These are phyloP conservation scores for Prunus kanzakura DNA, from an alignment of 306 rosid species.

Conservation along the genomic window DNA sequence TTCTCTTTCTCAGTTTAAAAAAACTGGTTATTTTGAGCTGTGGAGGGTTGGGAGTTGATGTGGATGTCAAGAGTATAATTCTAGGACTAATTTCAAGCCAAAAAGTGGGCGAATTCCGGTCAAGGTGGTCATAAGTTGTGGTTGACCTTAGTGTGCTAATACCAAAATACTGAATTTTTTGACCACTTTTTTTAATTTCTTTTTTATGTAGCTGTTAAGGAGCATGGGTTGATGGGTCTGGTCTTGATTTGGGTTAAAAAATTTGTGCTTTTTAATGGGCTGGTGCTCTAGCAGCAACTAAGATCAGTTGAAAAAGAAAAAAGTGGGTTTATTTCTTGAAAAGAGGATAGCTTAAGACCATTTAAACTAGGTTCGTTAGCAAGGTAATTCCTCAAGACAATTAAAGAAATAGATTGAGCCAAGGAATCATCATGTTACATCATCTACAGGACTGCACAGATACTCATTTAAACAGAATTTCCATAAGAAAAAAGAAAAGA, in stretches of 20 bases:
- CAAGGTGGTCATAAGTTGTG: too few species aligned
- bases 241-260: neutral
- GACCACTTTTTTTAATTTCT: too few species aligned
- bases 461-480: neutral
- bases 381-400: neutral
- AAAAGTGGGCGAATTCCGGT: too few species aligned
- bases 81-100: too few species aligned
- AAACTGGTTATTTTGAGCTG: neutral
- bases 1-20: too few species aligned
- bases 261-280: neutral
- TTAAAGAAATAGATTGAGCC: neutral
- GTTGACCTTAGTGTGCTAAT: too few species aligned
- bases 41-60: neutral
- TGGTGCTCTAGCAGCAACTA: neutral
- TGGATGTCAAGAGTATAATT: neutral
- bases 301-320: neutral
- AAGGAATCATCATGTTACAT: neutral
- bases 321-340: neutral
- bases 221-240: neutral
- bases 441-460: neutral
- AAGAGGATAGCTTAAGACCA: neutral
- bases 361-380: neutral
- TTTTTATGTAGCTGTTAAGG: neutral
- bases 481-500: neutral
- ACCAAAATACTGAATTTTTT: too few species aligned